Evolutionary conservation across 495 filamentous ascomycete species (phyloP), one percentile per base, ranked within the genome.

Genomic region (Aspergillus indologenus): DNA sequence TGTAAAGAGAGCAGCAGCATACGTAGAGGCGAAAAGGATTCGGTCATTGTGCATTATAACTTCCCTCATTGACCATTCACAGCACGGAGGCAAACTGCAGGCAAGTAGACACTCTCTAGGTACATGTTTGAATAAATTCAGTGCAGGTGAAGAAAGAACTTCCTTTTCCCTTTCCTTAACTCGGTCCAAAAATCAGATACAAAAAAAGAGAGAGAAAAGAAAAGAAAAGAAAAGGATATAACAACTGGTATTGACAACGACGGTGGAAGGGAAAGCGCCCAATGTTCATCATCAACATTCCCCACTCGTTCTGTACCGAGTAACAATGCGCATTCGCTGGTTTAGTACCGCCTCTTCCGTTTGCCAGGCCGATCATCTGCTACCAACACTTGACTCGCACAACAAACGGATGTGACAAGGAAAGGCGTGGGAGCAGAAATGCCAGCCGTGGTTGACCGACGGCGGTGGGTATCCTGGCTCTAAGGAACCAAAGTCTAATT

Each of bases 11-110:
- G n/a, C 6, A 54, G 31, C 19, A 51, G 14, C 43, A 40, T 3
- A 9, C 26, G 26, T 40, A 40, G 20, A 58, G 34, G 24, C 24
- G 34, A 58, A 34, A 58, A 40, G 26, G 14, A 58, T 56, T 51
- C 15, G 48, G 48, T 51, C 18, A 18, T 31, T 24, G 29, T 51
- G 48, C 48, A 51, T 26, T 51, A 31, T 18, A 29, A n/a, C 48
- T 51, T 12, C 48, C 22, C 8, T 31, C 24, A 29, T 29, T n/a
- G 9, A 31, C 48, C 9, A 34, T 48, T 21, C 3, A 8, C 19
- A 24, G 47, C 22, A 1, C 9, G 34, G 24, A 23, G 52, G 15
- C 42, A 23, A 44, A 54, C 21, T 26, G 23, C 14, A 54, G 29
- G 15, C 29, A 17, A 20, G 44, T n/a, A 17, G 31, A 45, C 26